Evolutionary conservation across 352 stramenopile species (phyloP).

Genomic region (Poterioochromonas sp.): DNA sequence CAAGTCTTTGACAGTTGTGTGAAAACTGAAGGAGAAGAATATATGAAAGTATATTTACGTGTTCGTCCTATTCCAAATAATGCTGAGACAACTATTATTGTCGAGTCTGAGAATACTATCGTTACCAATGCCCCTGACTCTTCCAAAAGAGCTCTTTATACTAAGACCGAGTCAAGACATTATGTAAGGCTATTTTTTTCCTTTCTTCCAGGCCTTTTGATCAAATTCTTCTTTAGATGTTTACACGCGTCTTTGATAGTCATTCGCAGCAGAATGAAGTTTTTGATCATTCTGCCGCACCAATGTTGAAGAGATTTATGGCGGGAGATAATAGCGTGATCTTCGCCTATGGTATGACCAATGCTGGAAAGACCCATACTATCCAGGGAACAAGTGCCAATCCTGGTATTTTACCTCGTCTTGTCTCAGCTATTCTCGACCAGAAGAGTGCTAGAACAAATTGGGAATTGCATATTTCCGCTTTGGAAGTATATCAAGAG

Average conservation of each 20-base stretch:
- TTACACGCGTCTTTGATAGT: slow-evolving; percentile 63
- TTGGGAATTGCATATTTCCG: slow-evolving; percentile 57
- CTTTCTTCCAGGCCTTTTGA: background rate
- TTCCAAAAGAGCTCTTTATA: slow-evolving; percentile 29
- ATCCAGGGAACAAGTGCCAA: slow-evolving; percentile 74
- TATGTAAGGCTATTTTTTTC: slow-evolving; percentile 33
- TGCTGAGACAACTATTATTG: background rate
- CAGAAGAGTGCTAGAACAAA: background rate
- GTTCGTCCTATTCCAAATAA: slow-evolving; percentile 27
- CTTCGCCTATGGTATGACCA: slow-evolving; percentile 96
- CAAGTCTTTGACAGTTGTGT: slow-evolving; percentile 9
- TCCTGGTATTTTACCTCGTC: slow-evolving; percentile 62
- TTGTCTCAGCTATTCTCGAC: slow-evolving; percentile 18
- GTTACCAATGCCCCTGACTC: slow-evolving; percentile 25
- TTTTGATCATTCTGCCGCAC: slow-evolving; percentile 73
- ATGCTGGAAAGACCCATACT: slow-evolving; percentile 96
- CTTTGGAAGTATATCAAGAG: slow-evolving; percentile 98
- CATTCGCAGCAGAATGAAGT: slow-evolving; percentile 71
- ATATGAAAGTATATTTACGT: slow-evolving; percentile 30
- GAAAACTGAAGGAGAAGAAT: slow-evolving; percentile 3
- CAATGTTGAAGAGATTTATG: slow-evolving; percentile 73
- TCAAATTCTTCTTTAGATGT: slow-evolving; percentile 27
- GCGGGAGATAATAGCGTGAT: slow-evolving; percentile 72
- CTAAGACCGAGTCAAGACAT: slow-evolving; percentile 18
- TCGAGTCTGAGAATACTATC: slow-evolving; percentile 17